These are phyloP conservation scores for Schizosaccharomyces cryophilus DNA, from an alignment of 805 yeast genomes.

Conservation along the genomic window DNA sequence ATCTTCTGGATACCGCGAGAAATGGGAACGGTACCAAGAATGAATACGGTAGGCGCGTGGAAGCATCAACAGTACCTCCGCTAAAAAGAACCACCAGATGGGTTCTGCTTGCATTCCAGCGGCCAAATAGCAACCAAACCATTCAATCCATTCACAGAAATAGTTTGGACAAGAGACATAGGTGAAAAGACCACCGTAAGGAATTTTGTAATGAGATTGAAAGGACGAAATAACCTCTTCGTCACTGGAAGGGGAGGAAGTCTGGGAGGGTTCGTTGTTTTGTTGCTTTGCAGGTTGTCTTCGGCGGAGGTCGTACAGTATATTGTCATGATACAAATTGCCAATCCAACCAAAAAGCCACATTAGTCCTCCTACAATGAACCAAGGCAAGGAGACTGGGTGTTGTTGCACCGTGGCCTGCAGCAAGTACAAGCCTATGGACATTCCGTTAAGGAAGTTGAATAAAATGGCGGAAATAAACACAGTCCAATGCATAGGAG, in stretches of 20 bases:
- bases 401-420: background rate
- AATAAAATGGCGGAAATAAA: background rate
- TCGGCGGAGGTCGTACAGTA: constrained; percentile 1
- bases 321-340: constrained; percentile 2
- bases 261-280: background rate
- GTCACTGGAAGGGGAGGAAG: background rate
- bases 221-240: background rate
- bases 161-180: background rate
- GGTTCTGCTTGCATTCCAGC: background rate
- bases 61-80: background rate
- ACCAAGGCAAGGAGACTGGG: background rate
- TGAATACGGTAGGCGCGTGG: background rate
- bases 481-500: background rate
- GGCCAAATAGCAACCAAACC: constrained; percentile 2
- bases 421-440: background rate
- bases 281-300: background rate
- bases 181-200: constrained; percentile 2
- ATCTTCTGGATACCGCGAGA: background rate
- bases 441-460: constrained; percentile 1
- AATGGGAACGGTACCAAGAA: background rate
- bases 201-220: background rate
- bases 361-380: background rate
- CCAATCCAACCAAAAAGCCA: constrained; percentile 1
- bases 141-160: constrained; percentile 3
- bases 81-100: background rate